A percentile compares a stretch with the other conserved stretches of the same genome.
These are phyloP conservation scores for Rubus idaeus DNA, from an alignment of 306 rosid genomes.

Conservation along the genomic window DNA sequence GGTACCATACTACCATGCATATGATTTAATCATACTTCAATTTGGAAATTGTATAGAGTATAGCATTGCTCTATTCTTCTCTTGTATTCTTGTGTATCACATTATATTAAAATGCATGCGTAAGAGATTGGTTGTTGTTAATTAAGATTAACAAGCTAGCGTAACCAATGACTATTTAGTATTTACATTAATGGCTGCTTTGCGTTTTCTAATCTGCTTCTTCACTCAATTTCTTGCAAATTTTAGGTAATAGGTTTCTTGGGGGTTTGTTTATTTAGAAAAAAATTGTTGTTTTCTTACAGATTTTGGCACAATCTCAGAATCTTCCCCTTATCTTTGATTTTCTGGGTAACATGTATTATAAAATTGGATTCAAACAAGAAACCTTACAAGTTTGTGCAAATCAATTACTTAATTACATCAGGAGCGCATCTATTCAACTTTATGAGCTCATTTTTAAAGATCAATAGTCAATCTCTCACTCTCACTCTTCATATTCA, in stretches of 20 bases:
- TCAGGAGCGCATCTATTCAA: background rate
- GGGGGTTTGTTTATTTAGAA: background rate
- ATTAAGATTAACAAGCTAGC: background rate
- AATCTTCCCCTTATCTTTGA: background rate
- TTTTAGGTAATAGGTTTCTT: background rate
- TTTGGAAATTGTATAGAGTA: background rate
- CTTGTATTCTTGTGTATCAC: background rate
- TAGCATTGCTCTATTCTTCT: background rate
- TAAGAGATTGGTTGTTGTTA: background rate
- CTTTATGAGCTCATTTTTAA: background rate
- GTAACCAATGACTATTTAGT: background rate
- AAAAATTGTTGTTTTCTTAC: background rate
- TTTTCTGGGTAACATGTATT: background rate
- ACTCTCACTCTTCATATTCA: background rate
- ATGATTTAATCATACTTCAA: background rate
- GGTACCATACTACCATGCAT: too few relatives aligned
- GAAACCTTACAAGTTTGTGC: background rate
- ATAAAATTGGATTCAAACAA: background rate
- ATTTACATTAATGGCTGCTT: background rate
- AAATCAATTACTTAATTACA: background rate
- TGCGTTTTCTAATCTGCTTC: background rate
- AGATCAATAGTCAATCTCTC: background rate
- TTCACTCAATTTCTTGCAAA: background rate
- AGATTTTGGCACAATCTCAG: background rate
- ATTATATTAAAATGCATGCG: background rate